Evolutionary conservation across 208 protist species (phyloP).

Genomic region (Wallacemonas collosoma): DNA sequence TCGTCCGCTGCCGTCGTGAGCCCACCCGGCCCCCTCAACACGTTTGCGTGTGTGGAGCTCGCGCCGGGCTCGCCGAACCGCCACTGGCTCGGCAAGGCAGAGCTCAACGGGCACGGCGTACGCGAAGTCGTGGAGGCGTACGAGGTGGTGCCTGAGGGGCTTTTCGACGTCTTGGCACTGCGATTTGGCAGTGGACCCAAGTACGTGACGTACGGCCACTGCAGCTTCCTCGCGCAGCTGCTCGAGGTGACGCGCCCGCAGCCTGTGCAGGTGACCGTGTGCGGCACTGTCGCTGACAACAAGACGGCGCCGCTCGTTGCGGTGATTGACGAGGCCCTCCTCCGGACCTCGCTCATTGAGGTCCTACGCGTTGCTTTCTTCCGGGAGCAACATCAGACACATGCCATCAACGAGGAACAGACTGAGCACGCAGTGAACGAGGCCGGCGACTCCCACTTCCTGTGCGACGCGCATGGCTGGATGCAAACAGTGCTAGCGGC

Average conservation of each 20-base stretch:
- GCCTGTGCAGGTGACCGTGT: conserved; percentile 34
- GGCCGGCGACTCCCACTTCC: not conserved
- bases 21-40: conserved; percentile 66
- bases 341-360: conserved; percentile 43
- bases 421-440: not conserved
- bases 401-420: not conserved
- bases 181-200: conserved; percentile 70
- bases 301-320: conserved; percentile 26
- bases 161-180: conserved; percentile 59
- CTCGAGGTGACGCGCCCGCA: conserved; percentile 25
- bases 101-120: conserved; percentile 8
- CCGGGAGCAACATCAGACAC: not conserved
- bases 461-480: not conserved
- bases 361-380: conserved; percentile 43
- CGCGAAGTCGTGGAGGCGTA: conserved; percentile 22
- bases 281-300: conserved; percentile 21
- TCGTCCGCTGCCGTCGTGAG: not conserved
- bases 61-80: conserved; percentile 32
- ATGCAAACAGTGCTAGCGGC: not conserved
- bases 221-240: conserved; percentile 38
- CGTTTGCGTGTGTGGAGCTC: conserved; percentile 45
- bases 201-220: conserved; percentile 55
- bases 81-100: conserved; percentile 38
- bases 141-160: conserved; percentile 70
- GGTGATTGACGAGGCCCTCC: conserved; percentile 44